These are phyloP conservation scores for Trichocladium antarcticum DNA, from an alignment of 495 filamentous ascomycete species.

Conservation along the genomic window DNA sequence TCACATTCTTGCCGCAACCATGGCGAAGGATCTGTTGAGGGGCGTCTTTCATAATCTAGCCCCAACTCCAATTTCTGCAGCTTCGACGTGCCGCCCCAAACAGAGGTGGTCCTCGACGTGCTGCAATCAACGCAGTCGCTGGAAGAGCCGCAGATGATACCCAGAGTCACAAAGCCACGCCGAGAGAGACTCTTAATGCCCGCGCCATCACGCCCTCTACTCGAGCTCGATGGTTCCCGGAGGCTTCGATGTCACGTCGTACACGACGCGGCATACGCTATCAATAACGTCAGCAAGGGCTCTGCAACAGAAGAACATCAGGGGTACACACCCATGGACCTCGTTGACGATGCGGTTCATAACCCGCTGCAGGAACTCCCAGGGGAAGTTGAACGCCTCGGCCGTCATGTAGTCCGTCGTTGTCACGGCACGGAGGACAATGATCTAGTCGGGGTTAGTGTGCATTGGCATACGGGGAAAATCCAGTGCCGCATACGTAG, in stretches of 20 bases:
- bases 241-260: conserved; percentile 65
- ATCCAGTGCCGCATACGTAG: conserved; percentile 11
- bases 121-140: background rate
- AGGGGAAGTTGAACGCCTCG: conserved; percentile 52
- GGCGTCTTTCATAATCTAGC: conserved; percentile 3
- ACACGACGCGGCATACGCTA: conserved; percentile 31
- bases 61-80: background rate
- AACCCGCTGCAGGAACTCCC: conserved; percentile 58
- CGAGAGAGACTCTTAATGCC: background rate
- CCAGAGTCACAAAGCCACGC: background rate
- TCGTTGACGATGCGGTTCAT: conserved; percentile 71
- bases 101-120: background rate
- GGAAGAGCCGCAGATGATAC: background rate
- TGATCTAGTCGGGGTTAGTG: conserved; percentile 11
- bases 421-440: conserved; percentile 55
- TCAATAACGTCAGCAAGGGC: background rate
- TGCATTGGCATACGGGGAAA: background rate
- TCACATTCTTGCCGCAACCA: background rate
- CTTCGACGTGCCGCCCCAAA: background rate
- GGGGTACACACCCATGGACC: conserved; percentile 52
- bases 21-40: background rate
- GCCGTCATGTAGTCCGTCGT: conserved; percentile 75
- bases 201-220: background rate
- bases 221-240: conserved; percentile 40
- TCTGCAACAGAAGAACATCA: background rate